Evolutionary conservation across 768 basidiomycete genomes (phyloP).

Genomic region (Mycena latifolia): DNA sequence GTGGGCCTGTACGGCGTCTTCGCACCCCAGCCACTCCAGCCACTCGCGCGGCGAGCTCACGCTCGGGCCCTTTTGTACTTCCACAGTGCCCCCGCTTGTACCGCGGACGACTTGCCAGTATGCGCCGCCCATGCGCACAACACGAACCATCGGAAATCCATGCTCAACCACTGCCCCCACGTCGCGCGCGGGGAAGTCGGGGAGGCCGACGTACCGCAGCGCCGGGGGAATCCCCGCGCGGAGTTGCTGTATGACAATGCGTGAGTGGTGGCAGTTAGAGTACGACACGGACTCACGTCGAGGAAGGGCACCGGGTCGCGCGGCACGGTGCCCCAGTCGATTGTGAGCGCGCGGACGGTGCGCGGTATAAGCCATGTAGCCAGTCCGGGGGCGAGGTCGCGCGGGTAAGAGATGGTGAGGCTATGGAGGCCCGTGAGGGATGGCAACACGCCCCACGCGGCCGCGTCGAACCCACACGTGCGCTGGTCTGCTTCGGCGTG

Average conservation of each 20-base stretch:
- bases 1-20: slow-evolving; percentile 57
- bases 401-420: slow-evolving; percentile 72
- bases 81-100: slow-evolving; percentile 47
- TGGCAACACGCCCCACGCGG: slow-evolving; percentile 79
- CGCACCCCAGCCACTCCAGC: slow-evolving; percentile 75
- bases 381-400: slow-evolving; percentile 70
- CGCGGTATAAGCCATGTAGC: slow-evolving; percentile 79
- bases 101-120: slow-evolving; percentile 64
- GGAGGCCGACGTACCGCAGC: slow-evolving; percentile 68
- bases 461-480: slow-evolving; percentile 75
- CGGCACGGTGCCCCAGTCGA: slow-evolving; percentile 53
- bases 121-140: slow-evolving; percentile 64
- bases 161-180: slow-evolving; percentile 62
- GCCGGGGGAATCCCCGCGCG: slow-evolving; percentile 66
- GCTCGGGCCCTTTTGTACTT: slow-evolving; percentile 66
- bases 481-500: slow-evolving; percentile 58
- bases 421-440: slow-evolving; percentile 63
- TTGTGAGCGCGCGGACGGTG: slow-evolving; percentile 58
- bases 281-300: slow-evolving; percentile 45
- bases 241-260: slow-evolving; percentile 59
- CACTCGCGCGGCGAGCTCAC: slow-evolving; percentile 62
- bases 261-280: slow-evolving; percentile 4
- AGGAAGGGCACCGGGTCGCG: slow-evolving; percentile 59
- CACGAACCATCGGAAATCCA: slow-evolving; percentile 72
- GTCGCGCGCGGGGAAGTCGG: slow-evolving; percentile 59